phyloP scores from a whole-genome alignment of 306 rosid genomes.

The Lathyrus tuberosus region DNA sequence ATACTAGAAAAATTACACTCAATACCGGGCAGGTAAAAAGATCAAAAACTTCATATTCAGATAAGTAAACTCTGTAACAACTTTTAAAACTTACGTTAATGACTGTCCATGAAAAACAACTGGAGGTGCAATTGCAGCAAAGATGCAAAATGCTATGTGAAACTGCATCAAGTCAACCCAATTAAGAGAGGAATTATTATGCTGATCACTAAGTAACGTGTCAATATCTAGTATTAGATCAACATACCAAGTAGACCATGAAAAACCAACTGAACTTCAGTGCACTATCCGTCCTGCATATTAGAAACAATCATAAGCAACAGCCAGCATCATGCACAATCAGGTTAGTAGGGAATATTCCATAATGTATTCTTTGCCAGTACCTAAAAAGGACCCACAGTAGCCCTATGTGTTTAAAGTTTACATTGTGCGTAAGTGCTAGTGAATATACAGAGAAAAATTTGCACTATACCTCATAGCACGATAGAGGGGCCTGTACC shows the following conservation, averaged over 20 bases:
- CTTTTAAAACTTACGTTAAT: conserved; percentile 72
- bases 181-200: conserved; percentile 40
- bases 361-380: conserved; percentile 4
- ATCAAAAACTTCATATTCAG: conserved; percentile 15
- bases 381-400: conserved; percentile 20
- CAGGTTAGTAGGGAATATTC: conserved; percentile 8
- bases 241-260: conserved; percentile 86
- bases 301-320: conserved; percentile 39
- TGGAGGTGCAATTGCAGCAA: conserved; percentile 98
- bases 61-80: conserved; percentile 3
- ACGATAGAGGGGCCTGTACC: conserved; percentile 98
- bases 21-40: conserved; percentile 20
- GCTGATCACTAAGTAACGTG: conserved; percentile 19
- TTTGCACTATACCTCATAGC: conserved; percentile 76
- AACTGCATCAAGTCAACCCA: conserved; percentile 60
- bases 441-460: conserved; percentile 22
- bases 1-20: conserved; percentile 5
- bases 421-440: conserved; percentile 9
- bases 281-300: conserved; percentile 97
- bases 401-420: conserved; percentile 8
- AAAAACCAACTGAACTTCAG: conserved; percentile 95
- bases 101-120: conserved; percentile 93
- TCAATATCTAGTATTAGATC: conserved; percentile 27
- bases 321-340: conserved; percentile 7
- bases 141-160: conserved; percentile 82